Percentiles rank a stretch among this genome's conserved stretches.
These are phyloP conservation scores for Amylocystis lapponica DNA, from an alignment of 768 basidiomycete species.

Conservation along the genomic window DNA sequence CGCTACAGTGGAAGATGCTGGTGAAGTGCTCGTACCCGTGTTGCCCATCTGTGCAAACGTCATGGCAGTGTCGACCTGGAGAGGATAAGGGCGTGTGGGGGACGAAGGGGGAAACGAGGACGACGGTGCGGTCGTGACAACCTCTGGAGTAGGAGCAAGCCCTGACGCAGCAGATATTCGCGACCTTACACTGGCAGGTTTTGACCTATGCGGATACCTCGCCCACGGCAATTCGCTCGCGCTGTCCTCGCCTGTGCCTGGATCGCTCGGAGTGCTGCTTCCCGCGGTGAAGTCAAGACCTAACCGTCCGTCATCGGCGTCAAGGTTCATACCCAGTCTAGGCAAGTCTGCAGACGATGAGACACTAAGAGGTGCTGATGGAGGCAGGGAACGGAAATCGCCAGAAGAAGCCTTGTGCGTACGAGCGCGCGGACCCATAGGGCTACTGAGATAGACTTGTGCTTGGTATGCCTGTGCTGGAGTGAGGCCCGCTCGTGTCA, in stretches of 20 bases:
- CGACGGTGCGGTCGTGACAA: slow-evolving; percentile 11
- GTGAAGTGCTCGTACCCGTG: slow-evolving; percentile 22
- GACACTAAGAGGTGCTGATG: too few species aligned
- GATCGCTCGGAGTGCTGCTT: slow-evolving; percentile 14
- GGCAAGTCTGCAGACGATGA: too few species aligned
- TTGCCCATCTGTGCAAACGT: slow-evolving; percentile 13
- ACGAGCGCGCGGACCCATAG: slow-evolving; percentile 24
- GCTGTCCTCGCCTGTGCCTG: slow-evolving; percentile 13
- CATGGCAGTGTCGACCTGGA: slow-evolving; percentile 53
- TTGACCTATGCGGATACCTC: slow-evolving; percentile 11
- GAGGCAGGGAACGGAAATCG: slow-evolving; percentile 10
- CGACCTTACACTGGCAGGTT: slow-evolving; percentile 20
- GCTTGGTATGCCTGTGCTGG: slow-evolving; percentile 80
- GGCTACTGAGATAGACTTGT: slow-evolving; percentile 54
- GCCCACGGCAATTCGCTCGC: slow-evolving; percentile 17
- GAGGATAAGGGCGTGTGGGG: slow-evolving; percentile 39
- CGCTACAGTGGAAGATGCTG: slow-evolving; percentile 34
- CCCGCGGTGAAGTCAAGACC: slow-evolving; percentile 42
- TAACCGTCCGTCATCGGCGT: slow-evolving; percentile 51
- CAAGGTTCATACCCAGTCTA: slow-evolving; percentile 39
- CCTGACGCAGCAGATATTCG: slow-evolving; percentile 19
- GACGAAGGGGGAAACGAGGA: too few species aligned
- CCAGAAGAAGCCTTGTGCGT: too few species aligned
- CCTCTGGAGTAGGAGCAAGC: slow-evolving; percentile 13
- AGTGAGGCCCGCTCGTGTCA: slow-evolving; percentile 51